phyloP scores from a whole-genome alignment of 139 green algal genomes.

The Bryopsis sp. region DNA sequence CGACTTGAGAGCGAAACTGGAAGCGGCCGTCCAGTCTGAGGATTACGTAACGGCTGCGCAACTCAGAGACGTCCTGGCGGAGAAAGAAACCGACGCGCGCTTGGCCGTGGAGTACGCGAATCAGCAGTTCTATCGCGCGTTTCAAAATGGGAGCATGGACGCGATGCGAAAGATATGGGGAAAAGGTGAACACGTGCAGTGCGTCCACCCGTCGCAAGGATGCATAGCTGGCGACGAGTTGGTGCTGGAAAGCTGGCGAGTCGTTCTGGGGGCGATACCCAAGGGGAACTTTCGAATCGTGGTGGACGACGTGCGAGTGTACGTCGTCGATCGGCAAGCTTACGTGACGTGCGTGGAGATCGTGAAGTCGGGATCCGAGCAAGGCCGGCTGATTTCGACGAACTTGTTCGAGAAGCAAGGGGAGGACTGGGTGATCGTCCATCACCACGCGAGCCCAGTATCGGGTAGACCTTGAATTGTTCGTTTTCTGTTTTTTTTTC shows the following conservation, averaged over 20 bases:
- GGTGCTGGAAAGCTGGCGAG: slow-evolving; percentile 23
- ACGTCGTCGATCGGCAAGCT: neutral
- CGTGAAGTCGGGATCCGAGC: slow-evolving; percentile 14
- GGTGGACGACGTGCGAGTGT: slow-evolving; percentile 22
- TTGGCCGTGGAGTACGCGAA: slow-evolving; percentile 23
- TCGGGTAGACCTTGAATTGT: too few relatives aligned
- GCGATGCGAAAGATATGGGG: slow-evolving; percentile 19
- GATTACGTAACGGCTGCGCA: slow-evolving; percentile 21
- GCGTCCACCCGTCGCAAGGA: slow-evolving; percentile 13
- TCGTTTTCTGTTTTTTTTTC: too few relatives aligned
- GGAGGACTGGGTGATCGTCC: slow-evolving; percentile 20
- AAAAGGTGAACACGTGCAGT: slow-evolving; percentile 20
- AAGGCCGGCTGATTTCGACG: slow-evolving; percentile 17
- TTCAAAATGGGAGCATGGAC: slow-evolving; percentile 16
- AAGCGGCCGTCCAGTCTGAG: slow-evolving; percentile 15
- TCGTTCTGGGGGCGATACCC: slow-evolving; percentile 8
- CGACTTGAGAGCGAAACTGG: slow-evolving; percentile 3
- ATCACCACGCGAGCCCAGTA: slow-evolving; percentile 23
- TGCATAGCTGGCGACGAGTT: slow-evolving; percentile 13
- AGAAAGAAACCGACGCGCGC: neutral
- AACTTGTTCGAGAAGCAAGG: slow-evolving; percentile 19
- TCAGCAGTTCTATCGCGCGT: slow-evolving; percentile 19
- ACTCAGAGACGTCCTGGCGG: slow-evolving; percentile 16
- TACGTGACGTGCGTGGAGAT: slow-evolving; percentile 22
- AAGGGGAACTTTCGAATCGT: slow-evolving; percentile 11